Conservation (phyloP, 2,329 filamentous ascomycete species). For the Epichloe elymi region DNA sequence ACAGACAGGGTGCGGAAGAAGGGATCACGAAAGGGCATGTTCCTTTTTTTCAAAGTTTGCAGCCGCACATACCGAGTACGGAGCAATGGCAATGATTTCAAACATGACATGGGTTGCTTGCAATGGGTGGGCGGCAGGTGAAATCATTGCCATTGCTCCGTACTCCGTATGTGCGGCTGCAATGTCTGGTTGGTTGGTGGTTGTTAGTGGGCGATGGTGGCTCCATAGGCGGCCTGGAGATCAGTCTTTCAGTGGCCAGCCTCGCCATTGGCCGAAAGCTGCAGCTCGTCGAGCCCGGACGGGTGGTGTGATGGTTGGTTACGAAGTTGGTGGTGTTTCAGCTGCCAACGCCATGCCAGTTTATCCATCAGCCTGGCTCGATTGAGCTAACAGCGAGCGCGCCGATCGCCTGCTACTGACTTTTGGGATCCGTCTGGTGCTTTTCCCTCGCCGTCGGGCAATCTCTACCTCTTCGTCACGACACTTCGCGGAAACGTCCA, state of each 20-base stretch:
- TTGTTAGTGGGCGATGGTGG: background rate
- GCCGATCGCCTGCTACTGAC: background rate
- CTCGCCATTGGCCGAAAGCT: background rate
- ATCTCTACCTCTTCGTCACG: background rate
- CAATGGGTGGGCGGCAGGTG: too few relatives aligned
- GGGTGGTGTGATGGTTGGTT: background rate
- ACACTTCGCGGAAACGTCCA: background rate
- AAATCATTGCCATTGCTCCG: too few relatives aligned
- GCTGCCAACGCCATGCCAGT: background rate
- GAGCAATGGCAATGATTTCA: too few relatives aligned
- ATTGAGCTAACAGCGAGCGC: background rate
- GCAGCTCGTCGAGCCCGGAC: background rate
- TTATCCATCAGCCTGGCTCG: background rate
- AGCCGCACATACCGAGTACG: too few relatives aligned
- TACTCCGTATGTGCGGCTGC: too few relatives aligned
- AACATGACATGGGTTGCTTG: too few relatives aligned
- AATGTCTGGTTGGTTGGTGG: too few relatives aligned
- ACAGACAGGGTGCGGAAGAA: too few relatives aligned
- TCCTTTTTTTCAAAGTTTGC: too few relatives aligned
- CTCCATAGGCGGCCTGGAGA: background rate
- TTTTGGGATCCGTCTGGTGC: background rate
- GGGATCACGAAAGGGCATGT: too few relatives aligned
- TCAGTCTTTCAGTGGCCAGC: background rate
- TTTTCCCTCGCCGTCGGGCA: background rate
- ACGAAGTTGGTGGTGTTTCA: background rate